phyloP scores from a whole-genome alignment of 2,329 filamentous ascomycete genomes.

The Podosphaera fusca region DNA sequence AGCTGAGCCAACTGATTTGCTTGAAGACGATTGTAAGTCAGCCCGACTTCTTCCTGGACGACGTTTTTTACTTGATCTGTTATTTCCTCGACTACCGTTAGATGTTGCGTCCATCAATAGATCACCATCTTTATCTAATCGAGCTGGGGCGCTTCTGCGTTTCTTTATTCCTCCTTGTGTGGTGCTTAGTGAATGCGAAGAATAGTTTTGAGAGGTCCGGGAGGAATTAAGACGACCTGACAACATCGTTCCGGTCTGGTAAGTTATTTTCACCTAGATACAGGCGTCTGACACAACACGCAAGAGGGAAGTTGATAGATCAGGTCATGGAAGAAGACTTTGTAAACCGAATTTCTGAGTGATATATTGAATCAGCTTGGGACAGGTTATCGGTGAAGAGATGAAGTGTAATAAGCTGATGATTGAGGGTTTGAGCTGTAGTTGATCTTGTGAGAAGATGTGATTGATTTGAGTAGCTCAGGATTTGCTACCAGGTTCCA shows the following conservation, averaged over 20 bases:
- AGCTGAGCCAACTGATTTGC: slow-evolving; percentile 6
- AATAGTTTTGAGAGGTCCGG: slow-evolving; percentile 11
- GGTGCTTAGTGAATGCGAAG: slow-evolving; percentile 12
- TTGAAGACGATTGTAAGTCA: slow-evolving; percentile 4
- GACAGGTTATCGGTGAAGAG: too few species aligned
- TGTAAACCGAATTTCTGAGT: too few species aligned
- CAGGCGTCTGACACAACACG: too few species aligned
- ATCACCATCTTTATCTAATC: slow-evolving; percentile 37
- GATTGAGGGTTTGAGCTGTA: too few species aligned
- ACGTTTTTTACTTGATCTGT: slow-evolving; percentile 10
- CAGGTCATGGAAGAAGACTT: too few species aligned
- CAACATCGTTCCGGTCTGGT: neutral
- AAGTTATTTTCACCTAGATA: too few species aligned
- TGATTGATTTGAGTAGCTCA: too few species aligned
- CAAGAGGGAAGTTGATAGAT: too few species aligned
- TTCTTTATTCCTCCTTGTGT: slow-evolving; percentile 27
- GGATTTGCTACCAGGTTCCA: too few species aligned
- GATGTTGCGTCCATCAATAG: slow-evolving; percentile 29
- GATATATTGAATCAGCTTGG: too few species aligned
- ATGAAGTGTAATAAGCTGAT: too few species aligned
- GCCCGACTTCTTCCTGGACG: slow-evolving; percentile 11
- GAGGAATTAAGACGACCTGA: slow-evolving; percentile 6
- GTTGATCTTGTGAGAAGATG: too few species aligned
- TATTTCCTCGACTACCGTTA: neutral
- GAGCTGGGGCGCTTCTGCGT: slow-evolving; percentile 17